Evolutionary conservation across 163 green algal genomes (phyloP).

Genomic region (Scenedesmus sp.): DNA sequence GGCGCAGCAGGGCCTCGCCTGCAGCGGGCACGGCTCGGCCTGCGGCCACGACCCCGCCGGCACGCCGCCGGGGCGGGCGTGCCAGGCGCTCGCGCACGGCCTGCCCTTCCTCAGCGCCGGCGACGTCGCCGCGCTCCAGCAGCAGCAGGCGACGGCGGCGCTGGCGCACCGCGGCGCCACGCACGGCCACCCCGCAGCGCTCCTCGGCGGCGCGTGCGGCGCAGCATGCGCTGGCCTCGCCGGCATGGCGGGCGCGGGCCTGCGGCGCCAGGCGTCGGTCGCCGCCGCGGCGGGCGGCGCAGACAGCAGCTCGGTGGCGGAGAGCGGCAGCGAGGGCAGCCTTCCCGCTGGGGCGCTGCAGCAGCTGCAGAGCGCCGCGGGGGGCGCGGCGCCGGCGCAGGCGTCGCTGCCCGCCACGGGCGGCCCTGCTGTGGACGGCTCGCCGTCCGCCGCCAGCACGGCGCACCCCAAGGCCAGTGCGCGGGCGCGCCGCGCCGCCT

Average conservation of each 20-base stretch:
- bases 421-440: not conserved
- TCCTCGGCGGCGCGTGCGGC: too few species aligned
- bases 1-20: not conserved
- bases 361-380: not conserved
- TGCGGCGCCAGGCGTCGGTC: too few species aligned
- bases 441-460: slow-evolving; percentile 5
- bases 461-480: too few species aligned
- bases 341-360: too few species aligned
- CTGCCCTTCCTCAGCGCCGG: slow-evolving; percentile 5
- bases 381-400: not conserved
- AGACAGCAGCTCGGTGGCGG: not conserved
- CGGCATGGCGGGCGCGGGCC: too few species aligned
- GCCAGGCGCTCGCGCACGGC: slow-evolving; percentile 28
- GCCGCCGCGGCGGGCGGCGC: not conserved
- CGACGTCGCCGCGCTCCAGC: not conserved
- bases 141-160: not conserved
- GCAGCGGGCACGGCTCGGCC: not conserved
- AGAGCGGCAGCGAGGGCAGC: not conserved
- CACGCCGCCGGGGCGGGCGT: not conserved
- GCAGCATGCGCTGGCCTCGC: too few species aligned
- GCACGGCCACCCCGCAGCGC: too few species aligned
- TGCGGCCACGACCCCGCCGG: not conserved
- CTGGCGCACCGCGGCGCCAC: too few species aligned
- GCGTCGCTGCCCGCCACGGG: not conserved
- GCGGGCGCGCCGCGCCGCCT: not conserved